These are phyloP conservation scores for Thalassiosira mediterranea DNA, from an alignment of 352 stramenopile genomes.

Conservation along the genomic window DNA sequence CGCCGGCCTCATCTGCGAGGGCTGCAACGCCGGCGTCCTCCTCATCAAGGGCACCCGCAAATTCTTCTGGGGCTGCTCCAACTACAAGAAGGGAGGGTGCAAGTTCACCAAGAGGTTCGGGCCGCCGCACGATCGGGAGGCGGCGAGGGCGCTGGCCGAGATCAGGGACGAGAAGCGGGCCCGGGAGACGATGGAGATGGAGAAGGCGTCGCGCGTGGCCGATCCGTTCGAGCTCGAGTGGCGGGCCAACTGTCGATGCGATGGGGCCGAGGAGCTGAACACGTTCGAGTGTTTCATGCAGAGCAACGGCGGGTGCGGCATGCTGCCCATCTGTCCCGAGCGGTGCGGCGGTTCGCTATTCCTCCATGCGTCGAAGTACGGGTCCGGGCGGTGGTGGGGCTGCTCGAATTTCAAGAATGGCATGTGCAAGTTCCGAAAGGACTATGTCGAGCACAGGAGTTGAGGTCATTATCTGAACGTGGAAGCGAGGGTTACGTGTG, in stretches of 20 bases:
- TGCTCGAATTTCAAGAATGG: constrained; percentile 10
- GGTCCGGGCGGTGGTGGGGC: constrained; percentile 10
- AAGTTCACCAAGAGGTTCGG: constrained; percentile 12
- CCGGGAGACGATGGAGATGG: not conserved
- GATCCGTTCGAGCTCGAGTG: constrained; percentile 1
- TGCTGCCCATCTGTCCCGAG: constrained; percentile 11
- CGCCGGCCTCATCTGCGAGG: not conserved
- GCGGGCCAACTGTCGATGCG: not conserved
- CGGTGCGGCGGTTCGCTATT: constrained; percentile 8
- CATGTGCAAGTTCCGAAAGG: not conserved
- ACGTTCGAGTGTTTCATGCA: constrained; percentile 3
- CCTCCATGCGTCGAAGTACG: constrained; percentile 1
- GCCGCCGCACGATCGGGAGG: constrained; percentile 5
- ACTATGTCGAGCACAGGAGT: not conserved
- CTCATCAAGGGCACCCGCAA: constrained; percentile 1
- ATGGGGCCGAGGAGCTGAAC: constrained; percentile 1
- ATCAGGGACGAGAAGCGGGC: no score
- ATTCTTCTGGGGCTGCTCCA: constrained; percentile 6
- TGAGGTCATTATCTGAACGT: no score
- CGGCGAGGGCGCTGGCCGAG: not conserved
- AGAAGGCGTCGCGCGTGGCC: not conserved
- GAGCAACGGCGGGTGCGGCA: constrained; percentile 5
- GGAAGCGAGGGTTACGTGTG: no score
- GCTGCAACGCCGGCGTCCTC: not conserved
- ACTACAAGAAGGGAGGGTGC: constrained; percentile 12